Evolutionary conservation across 176 grass and related monocot species (phyloP).

Genomic region (Avena sativa): DNA sequence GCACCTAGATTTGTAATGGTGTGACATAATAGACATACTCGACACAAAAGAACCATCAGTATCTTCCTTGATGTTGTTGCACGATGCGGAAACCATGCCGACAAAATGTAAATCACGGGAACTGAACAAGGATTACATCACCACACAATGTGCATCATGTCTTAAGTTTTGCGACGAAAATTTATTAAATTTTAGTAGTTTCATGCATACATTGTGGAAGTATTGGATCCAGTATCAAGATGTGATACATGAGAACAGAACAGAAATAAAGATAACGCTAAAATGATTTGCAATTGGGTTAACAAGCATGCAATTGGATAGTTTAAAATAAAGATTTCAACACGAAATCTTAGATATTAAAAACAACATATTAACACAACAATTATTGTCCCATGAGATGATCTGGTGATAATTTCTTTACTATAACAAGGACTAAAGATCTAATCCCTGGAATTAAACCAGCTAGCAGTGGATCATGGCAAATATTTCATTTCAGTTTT

Average conservation of each 20-base stretch:
- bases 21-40: background rate
- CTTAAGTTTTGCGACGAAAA: background rate
- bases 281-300: background rate
- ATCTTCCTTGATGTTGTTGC: background rate
- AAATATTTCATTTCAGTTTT: constrained; percentile 21
- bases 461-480: background rate
- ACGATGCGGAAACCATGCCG: background rate
- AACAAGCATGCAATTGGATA: background rate
- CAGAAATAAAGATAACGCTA: background rate
- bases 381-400: background rate
- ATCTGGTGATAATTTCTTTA: background rate
- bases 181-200: background rate
- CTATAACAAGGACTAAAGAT: background rate
- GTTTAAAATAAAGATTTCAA: constrained; percentile 12
- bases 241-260: background rate
- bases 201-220: background rate
- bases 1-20: background rate
- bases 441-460: background rate
- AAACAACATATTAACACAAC: background rate
- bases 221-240: background rate
- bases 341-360: background rate
- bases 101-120: background rate
- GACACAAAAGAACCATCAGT: background rate
- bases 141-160: background rate
- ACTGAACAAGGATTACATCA: background rate